These are phyloP conservation scores for Tuber microsphaerosporum DNA, from an alignment of 495 filamentous ascomycete genomes.

Conservation along the genomic window DNA sequence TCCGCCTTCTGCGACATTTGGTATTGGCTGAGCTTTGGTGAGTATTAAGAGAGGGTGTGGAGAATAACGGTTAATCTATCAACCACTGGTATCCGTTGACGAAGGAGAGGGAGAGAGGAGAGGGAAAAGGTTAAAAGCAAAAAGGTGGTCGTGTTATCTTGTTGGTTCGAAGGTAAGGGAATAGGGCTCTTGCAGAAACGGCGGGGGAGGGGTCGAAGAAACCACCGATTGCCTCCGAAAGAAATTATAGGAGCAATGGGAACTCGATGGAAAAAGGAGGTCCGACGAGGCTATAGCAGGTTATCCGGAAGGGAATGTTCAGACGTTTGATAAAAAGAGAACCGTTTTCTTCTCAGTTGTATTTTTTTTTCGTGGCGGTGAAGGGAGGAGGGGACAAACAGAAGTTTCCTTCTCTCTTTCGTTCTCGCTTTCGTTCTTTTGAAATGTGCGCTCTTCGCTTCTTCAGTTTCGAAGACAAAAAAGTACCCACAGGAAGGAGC, in stretches of 20 bases:
- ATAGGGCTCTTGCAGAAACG: not conserved
- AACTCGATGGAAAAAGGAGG: not conserved
- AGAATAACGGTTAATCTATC: slow-evolving; percentile 4
- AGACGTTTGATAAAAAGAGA: not conserved
- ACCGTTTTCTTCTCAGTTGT: not conserved
- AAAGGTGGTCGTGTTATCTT: not conserved
- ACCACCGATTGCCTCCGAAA: not conserved
- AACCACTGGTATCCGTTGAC: slow-evolving; percentile 19
- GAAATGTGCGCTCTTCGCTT: not conserved
- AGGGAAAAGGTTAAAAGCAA: slow-evolving; percentile 16
- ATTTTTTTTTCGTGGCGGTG: not conserved
- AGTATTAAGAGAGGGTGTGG: slow-evolving; percentile 11
- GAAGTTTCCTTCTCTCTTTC: not conserved
- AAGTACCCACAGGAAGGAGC: not conserved
- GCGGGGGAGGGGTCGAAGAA: slow-evolving; percentile 2
- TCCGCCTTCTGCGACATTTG: slow-evolving; percentile 41
- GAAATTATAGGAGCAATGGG: not conserved
- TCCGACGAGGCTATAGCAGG: not conserved
- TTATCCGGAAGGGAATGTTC: not conserved
- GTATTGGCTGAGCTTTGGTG: slow-evolving; percentile 5
- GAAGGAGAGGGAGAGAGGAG: slow-evolving; percentile 9
- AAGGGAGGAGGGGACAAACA: slow-evolving; percentile 15
- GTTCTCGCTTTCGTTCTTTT: not conserved
- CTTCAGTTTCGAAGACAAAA: not conserved
- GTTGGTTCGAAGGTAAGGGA: not conserved